Conservation (phyloP, 1,284 basidiomycete genomes). For the Malassezia arunalokei region DNA sequence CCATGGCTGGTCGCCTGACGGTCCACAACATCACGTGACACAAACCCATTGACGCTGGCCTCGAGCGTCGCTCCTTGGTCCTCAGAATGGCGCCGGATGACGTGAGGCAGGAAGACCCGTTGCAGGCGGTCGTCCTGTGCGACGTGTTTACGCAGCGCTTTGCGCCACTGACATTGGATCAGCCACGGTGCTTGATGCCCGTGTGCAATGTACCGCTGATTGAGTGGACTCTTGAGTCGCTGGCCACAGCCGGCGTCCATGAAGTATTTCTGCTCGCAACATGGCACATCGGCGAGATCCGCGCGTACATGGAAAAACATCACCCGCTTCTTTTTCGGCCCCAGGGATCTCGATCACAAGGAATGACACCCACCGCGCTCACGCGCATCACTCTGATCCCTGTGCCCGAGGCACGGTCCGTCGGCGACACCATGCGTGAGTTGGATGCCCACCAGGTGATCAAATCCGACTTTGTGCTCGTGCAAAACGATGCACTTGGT, state of each 20-base stretch:
- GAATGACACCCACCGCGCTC: background rate
- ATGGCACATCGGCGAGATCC: conserved; percentile 26
- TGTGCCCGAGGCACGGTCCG: conserved; percentile 74
- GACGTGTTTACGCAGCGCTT: conserved; percentile 91
- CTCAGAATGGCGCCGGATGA: conserved; percentile 20
- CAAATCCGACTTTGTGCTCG: conserved; percentile 64
- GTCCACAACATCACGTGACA: too few species aligned
- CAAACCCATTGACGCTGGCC: background rate
- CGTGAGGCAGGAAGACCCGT: conserved; percentile 39
- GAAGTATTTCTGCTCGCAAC: conserved; percentile 85
- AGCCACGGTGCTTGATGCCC: conserved; percentile 62
- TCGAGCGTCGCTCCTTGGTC: background rate
- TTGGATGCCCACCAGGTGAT: conserved; percentile 78
- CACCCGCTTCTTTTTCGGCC: conserved; percentile 3
- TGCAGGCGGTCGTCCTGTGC: conserved; percentile 84
- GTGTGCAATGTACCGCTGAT: conserved; percentile 85
- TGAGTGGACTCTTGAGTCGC: conserved; percentile 88
- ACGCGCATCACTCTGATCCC: conserved; percentile 60
- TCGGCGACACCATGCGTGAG: conserved; percentile 91
- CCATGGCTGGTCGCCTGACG: background rate
- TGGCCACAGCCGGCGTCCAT: conserved; percentile 80
- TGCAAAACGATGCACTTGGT: conserved; percentile 85
- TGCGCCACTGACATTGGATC: conserved; percentile 60
- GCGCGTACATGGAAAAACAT: conserved; percentile 56
- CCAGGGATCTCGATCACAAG: background rate